Percentiles rank a stretch among this genome's conserved stretches.
These are phyloP conservation scores for Endotrypanum monterogeii DNA, from an alignment of 208 protist species.

Conservation along the genomic window DNA sequence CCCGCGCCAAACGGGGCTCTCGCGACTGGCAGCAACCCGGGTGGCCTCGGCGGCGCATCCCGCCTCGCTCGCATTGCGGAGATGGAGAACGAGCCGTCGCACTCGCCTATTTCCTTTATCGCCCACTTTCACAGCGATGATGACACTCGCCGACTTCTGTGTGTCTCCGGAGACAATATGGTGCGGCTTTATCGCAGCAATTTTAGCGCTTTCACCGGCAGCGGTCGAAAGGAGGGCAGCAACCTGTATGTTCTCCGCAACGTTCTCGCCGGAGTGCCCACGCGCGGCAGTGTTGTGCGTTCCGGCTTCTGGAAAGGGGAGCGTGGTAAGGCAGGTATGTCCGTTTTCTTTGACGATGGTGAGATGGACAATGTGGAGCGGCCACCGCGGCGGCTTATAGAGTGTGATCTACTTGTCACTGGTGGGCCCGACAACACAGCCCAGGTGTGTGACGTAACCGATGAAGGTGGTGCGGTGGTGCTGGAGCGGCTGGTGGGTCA, in stretches of 20 bases:
- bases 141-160: slow-evolving; percentile 72
- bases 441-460: slow-evolving; percentile 81
- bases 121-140: slow-evolving; percentile 65
- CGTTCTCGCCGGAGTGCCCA: slow-evolving; percentile 62
- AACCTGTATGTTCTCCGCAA: slow-evolving; percentile 74
- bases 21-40: background rate
- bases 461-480: slow-evolving; percentile 50
- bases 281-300: slow-evolving; percentile 58
- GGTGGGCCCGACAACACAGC: slow-evolving; percentile 78
- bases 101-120: slow-evolving; percentile 65
- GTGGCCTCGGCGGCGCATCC: slow-evolving; percentile 11
- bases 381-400: slow-evolving; percentile 55
- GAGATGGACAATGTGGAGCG: slow-evolving; percentile 79
- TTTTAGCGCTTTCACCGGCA: slow-evolving; percentile 40
- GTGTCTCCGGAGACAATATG: slow-evolving; percentile 81
- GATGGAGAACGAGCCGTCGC: slow-evolving; percentile 75
- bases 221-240: slow-evolving; percentile 17
- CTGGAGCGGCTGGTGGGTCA: slow-evolving; percentile 84
- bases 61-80: slow-evolving; percentile 35
- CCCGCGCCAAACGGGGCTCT: background rate
- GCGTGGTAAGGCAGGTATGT: slow-evolving; percentile 56
- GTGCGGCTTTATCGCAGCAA: slow-evolving; percentile 76
- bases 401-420: slow-evolving; percentile 82
- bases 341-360: slow-evolving; percentile 81
- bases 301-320: slow-evolving; percentile 82